Evolutionary conservation across 2,329 filamentous ascomycete species (phyloP), one percentile per base, ranked within the genome.

Genomic region (Sclerotiophoma versabilis): DNA sequence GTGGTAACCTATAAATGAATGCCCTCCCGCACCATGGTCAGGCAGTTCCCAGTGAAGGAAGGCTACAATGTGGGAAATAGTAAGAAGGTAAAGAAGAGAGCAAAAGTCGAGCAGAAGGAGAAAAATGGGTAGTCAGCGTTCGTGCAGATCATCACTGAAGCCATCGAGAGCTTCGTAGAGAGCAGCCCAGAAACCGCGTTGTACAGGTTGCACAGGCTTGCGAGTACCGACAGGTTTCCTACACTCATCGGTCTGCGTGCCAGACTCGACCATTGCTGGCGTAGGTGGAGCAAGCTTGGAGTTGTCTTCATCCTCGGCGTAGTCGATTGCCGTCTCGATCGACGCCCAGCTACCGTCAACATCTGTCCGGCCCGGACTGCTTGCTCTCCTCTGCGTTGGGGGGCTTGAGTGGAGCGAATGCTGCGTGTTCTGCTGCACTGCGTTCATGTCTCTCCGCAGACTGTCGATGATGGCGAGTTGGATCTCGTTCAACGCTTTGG

Each of bases 401-500:
- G 36, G 12, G 39, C 38, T 27, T 50, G 39, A 11, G 33, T 38
- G 15, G 4, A 55, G 54, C 20, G 54, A 50, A 15, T 33, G 27
- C n/a, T 52, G 52, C 60, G 66, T 59, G 29, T 46, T 49, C 20
- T 59, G 57, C 29, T 61, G 52, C 4, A 65, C 57, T 3, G 32
- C 34, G 25, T 49, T 57, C 57, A 70, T 59, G 25, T 72, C 64
- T 12, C 45, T 50, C 4, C 70, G 60, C 38, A 74, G 41, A 15
- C 71, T 64, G 20, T 58, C 38, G 42, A 74, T 73, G 57, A 72
- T 64, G 25, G 72, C 71, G 19, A 67, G 46, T 26, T 71, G 68
- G 25, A 73, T 71, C 29, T 57, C 57, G 37, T 74, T 73, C 36
- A 74, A 52, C 17, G 66, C 62, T 50, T 70, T 71, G 37, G 69